Conservation (phyloP, 179 eudicot genomes). For the Carnegiea gigantea region DNA sequence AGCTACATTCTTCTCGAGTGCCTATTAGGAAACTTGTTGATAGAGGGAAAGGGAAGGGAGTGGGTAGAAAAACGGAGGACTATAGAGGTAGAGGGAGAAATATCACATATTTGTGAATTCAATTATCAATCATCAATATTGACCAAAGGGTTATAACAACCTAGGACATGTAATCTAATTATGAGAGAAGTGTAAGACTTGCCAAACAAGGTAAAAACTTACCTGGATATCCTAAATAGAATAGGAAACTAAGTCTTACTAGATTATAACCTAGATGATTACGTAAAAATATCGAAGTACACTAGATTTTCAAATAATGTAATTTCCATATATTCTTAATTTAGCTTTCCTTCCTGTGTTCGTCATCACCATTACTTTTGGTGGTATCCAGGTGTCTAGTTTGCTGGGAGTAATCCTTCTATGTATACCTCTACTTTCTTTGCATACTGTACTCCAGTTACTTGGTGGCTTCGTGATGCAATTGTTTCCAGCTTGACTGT, state of each 20-base stretch:
- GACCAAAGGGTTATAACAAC: too few species aligned
- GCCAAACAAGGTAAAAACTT: too few species aligned
- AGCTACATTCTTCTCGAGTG: neutral
- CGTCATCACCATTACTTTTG: neutral
- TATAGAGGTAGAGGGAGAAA: too few species aligned
- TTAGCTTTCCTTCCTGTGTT: neutral
- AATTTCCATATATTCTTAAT: neutral
- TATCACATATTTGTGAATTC: too few species aligned
- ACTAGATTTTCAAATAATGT: neutral
- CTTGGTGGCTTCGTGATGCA: neutral
- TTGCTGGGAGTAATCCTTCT: neutral
- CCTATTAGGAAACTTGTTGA: neutral
- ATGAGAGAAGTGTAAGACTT: too few species aligned
- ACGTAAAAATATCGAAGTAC: neutral
- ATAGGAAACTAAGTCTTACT: too few species aligned
- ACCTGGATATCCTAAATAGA: too few species aligned
- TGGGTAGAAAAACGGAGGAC: too few species aligned
- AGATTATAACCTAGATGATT: too few species aligned
- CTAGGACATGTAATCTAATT: too few species aligned
- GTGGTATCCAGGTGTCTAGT: neutral
- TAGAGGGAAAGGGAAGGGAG: too few species aligned
- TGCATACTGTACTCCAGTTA: neutral
- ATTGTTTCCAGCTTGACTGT: neutral
- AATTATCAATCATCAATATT: too few species aligned
- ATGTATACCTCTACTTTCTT: neutral